Percentiles rank a stretch among this genome's conserved stretches.
These are phyloP conservation scores for Plantago ovata DNA, from an alignment of 257 asterid species.

Conservation along the genomic window DNA sequence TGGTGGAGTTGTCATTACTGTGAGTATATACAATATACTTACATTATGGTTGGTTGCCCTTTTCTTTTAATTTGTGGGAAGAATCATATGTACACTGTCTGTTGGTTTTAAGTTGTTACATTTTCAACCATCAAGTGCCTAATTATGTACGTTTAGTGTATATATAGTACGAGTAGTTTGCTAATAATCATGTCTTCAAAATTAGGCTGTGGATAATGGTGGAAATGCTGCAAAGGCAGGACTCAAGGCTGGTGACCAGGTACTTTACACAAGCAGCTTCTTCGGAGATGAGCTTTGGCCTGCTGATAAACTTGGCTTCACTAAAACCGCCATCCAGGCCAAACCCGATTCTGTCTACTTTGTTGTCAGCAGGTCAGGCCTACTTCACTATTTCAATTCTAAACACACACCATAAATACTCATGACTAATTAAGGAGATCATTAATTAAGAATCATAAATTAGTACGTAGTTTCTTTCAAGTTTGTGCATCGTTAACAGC, in stretches of 20 bases:
- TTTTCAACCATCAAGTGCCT: too few species aligned
- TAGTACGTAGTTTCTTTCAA: too few species aligned
- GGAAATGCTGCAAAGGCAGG: slow-evolving; percentile 99
- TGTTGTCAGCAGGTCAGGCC: slow-evolving; percentile 73
- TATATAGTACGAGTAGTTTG: too few species aligned
- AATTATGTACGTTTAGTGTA: too few species aligned
- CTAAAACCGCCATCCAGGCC: slow-evolving; percentile 91
- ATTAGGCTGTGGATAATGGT: slow-evolving; percentile 74
- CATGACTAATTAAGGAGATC: too few species aligned
- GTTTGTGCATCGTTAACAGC: too few species aligned
- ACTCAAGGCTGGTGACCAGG: slow-evolving; percentile 88
- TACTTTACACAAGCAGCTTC: slow-evolving; percentile 91
- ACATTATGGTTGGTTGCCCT: not conserved
- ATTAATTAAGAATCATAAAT: too few species aligned
- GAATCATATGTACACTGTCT: too few species aligned
- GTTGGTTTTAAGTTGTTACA: too few species aligned
- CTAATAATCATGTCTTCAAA: not conserved
- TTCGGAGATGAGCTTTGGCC: slow-evolving; percentile 98
- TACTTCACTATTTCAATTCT: not conserved
- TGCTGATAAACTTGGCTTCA: slow-evolving; percentile 92
- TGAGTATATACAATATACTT: slow-evolving; percentile 26
- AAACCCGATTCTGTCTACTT: slow-evolving; percentile 92
- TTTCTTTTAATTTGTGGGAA: too few species aligned
- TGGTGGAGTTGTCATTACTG: slow-evolving; percentile 91
- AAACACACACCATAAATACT: not conserved